These are phyloP conservation scores for Abelmoschus esculentus DNA, from an alignment of 345 rosid species.

Conservation along the genomic window DNA sequence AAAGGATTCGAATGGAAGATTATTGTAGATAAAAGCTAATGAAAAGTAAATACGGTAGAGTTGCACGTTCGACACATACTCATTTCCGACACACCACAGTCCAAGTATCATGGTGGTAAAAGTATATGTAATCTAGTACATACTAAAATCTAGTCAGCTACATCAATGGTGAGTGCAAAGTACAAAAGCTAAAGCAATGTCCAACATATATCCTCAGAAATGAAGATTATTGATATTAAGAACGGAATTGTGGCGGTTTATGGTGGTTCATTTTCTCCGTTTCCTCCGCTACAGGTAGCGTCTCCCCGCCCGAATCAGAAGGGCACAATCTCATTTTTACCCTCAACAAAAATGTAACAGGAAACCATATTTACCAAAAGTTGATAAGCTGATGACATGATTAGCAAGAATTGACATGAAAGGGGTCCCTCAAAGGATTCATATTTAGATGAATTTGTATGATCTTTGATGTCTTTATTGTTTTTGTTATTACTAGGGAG, in stretches of 20 bases:
- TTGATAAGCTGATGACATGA: slow-evolving; percentile 5
- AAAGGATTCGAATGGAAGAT: too few species aligned
- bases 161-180: neutral
- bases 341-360: neutral
- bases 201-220: neutral
- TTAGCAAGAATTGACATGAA: neutral
- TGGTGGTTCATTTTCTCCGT: too few species aligned
- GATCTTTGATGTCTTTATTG: slow-evolving; percentile 5
- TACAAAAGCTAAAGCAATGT: neutral
- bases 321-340: too few species aligned
- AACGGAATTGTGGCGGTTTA: too few species aligned
- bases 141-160: neutral
- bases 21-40: too few species aligned
- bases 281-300: too few species aligned
- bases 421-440: neutral
- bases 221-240: neutral
- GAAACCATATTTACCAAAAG: neutral
- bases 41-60: too few species aligned
- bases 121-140: neutral
- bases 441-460: slow-evolving; percentile 8
- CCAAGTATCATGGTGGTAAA: neutral
- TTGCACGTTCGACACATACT: neutral
- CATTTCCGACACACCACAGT: neutral
- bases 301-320: too few species aligned
- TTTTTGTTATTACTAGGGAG: slow-evolving; percentile 1